Percentiles rank a stretch among this genome's conserved stretches.
Conservation (phyloP, 2,329 filamentous ascomycete species). For the Calonectria henricotiae region DNA sequence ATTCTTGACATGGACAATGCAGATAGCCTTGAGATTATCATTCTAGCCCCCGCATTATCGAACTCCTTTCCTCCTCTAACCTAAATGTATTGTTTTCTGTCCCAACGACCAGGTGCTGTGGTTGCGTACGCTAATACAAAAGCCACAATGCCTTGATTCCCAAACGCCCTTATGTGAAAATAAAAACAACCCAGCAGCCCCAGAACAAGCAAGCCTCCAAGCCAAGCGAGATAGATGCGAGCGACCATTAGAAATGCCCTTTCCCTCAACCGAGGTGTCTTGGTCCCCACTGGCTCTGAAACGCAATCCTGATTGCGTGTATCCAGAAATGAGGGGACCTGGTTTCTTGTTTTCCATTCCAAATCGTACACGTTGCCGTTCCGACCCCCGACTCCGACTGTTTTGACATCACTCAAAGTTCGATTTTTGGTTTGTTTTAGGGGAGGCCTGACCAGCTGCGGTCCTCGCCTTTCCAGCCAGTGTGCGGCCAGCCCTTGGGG, state of each 20-base stretch:
- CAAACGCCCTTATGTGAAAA: constrained; percentile 34
- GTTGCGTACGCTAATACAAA: constrained; percentile 33
- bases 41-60: constrained; percentile 11
- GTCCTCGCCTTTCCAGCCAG: constrained; percentile 53
- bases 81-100: constrained; percentile 31
- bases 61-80: constrained; percentile 19
- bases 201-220: constrained; percentile 25
- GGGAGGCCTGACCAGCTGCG: constrained; percentile 50
- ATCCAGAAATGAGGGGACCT: constrained; percentile 17
- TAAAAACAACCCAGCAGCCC: constrained; percentile 30
- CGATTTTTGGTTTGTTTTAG: constrained; percentile 27
- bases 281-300: constrained; percentile 14
- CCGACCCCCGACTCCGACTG: background rate
- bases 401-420: background rate
- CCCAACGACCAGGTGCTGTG: constrained; percentile 31
- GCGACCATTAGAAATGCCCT: constrained; percentile 33
- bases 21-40: constrained; percentile 26
- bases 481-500: constrained; percentile 74
- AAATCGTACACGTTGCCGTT: constrained; percentile 35
- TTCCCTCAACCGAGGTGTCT: constrained; percentile 12
- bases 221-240: constrained; percentile 26
- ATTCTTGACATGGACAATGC: constrained; percentile 7
- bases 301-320: constrained; percentile 33
- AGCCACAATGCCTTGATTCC: constrained; percentile 31
- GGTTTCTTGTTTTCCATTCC: constrained; percentile 31